These are phyloP conservation scores for Cyberlindnera meyerae DNA, from an alignment of 805 yeast species.

Conservation along the genomic window DNA sequence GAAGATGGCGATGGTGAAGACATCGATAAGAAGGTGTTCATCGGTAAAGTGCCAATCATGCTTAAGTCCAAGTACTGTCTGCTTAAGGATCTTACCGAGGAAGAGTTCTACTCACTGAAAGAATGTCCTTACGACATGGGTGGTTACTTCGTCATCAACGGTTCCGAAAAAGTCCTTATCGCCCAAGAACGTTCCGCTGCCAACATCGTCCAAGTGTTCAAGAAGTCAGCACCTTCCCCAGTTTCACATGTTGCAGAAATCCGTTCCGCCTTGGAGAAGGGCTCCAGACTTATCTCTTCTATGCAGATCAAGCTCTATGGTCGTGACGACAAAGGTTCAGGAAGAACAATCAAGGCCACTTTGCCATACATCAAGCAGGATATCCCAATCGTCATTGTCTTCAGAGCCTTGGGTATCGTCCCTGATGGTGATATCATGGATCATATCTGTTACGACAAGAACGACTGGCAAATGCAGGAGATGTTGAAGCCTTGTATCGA, in stretches of 20 bases:
- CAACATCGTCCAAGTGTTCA: constrained; percentile 96
- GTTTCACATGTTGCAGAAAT: constrained; percentile 95
- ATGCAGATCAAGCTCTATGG: constrained; percentile 91
- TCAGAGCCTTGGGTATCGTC: constrained; percentile 96
- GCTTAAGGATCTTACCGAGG: constrained; percentile 82
- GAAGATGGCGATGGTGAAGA: constrained; percentile 55
- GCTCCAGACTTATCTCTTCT: constrained; percentile 89
- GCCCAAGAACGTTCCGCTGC: constrained; percentile 99
- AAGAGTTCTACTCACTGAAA: constrained; percentile 89
- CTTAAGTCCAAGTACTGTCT: constrained; percentile 93
- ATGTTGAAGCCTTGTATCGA: constrained; percentile 99
- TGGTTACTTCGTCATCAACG: constrained; percentile 97
- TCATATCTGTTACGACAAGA: constrained; percentile 95
- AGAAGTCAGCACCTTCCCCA: constrained; percentile 96
- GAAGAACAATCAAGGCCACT: constrained; percentile 90
- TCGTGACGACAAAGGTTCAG: constrained; percentile 68
- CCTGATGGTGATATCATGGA: constrained; percentile 99
- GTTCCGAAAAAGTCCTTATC: constrained; percentile 95
- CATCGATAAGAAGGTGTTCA: constrained; percentile 76
- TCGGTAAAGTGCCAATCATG: constrained; percentile 98
- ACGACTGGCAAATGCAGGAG: constrained; percentile 99
- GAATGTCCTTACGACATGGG: constrained; percentile 99
- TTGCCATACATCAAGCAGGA: constrained; percentile 95
- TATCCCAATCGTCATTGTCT: constrained; percentile 93
- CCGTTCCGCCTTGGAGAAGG: constrained; percentile 94